Evolutionary conservation across 352 stramenopile genomes (phyloP), one percentile per base, ranked within the genome.

Genomic region (Phytophthora tubulina): DNA sequence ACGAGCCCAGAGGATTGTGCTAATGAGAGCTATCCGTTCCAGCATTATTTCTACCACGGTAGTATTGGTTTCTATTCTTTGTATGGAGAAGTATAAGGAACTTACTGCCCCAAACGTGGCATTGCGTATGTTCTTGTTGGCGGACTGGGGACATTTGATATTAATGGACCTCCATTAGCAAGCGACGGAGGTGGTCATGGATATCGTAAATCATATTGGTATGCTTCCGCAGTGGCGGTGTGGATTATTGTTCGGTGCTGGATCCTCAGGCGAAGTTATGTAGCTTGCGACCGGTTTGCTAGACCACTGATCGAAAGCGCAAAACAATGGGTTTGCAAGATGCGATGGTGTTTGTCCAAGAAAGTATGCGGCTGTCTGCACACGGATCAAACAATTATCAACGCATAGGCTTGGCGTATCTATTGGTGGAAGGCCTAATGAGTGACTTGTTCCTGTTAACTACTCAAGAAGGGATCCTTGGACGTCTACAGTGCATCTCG

Each of bases 301-400:
- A 32, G 9, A 49, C 27, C 6, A 69, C 17, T n/a, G 65, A 66
- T 0, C 21, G 27, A 4, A 57, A 63, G 9, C 11, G 48, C 10
- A 56, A 75, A n/a, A 4, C 9, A 1, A 32, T 78, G 2, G 36
- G 48, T 13, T n/a, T 70, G 4, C 48, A 62, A 39, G 41, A 59
- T 6, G 61, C 56, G 5, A 63, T 75, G 35, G 61, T 78, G 14
- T 78, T 72, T 33, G 44, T 74, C 10, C 60, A 78, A 14, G 71
- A 78, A 35, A 72, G 39, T 53, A 63, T 73, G 42, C n/a, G 66
- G 7, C 35, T 78, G 4, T 59, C 54, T 14, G 66, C 71, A 17
- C 71, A 78, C 21, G 55, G 66, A 2, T 60, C 60, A 17, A 80
- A 41, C 2, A 80, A 77, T 52, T 56, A 59, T 17, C 73, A 80